phyloP scores from a whole-genome alignment of 768 basidiomycete species.

The Tulasnella sp. region DNA sequence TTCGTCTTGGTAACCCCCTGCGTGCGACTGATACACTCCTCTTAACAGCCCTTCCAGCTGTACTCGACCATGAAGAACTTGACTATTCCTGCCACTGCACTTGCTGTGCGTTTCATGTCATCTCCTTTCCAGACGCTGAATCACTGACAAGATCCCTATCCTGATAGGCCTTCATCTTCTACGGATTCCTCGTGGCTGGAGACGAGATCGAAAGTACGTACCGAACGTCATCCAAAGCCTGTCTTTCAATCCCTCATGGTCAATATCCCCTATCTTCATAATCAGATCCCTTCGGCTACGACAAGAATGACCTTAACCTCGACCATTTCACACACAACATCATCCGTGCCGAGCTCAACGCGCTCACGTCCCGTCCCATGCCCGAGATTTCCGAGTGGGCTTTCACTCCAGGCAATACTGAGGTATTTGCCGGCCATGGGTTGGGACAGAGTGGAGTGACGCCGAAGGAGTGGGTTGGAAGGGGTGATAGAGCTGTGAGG shows the following conservation, averaged over 20 bases:
- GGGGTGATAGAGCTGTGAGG: slow-evolving; percentile 4
- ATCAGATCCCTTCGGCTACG: slow-evolving; percentile 27
- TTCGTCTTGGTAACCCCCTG: slow-evolving; percentile 34
- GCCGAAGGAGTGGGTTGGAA: slow-evolving; percentile 10
- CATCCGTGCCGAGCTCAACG: slow-evolving; percentile 25
- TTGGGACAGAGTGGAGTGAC: not conserved
- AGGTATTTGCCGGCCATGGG: slow-evolving; percentile 15
- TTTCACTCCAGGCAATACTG: slow-evolving; percentile 21
- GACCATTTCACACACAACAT: slow-evolving; percentile 27
- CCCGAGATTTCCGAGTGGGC: slow-evolving; percentile 25
- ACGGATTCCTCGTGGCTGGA: slow-evolving; percentile 16
- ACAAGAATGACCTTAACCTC: slow-evolving; percentile 26
- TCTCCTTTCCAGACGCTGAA: not conserved
- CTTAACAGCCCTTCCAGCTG: slow-evolving; percentile 52
- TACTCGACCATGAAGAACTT: slow-evolving; percentile 43
- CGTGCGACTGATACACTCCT: not conserved
- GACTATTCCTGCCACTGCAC: slow-evolving; percentile 51
- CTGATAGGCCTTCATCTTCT: slow-evolving; percentile 16
- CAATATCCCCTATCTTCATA: not conserved
- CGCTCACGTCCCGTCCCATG: slow-evolving; percentile 25
- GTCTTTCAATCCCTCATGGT: too few species aligned
- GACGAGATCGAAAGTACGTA: slow-evolving; percentile 17
- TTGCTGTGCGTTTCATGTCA: slow-evolving; percentile 33
- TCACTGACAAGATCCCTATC: too few species aligned
- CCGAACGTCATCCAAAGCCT: too few species aligned